Evolutionary conservation across 202 grass and related monocot species (phyloP).

Genomic region (Hordeum pubiflorum): DNA sequence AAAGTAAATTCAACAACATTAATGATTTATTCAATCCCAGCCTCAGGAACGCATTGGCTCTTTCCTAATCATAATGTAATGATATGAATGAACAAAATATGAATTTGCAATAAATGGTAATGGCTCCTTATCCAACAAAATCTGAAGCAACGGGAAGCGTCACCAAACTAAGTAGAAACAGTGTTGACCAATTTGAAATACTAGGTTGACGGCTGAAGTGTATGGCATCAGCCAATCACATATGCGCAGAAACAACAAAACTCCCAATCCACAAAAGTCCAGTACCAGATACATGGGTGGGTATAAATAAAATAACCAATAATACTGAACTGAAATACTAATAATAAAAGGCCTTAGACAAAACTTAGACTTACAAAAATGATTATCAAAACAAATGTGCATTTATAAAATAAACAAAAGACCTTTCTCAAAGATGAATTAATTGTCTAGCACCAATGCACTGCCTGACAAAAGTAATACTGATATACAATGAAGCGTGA

Average conservation of each 20-base stretch:
- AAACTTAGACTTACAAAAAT: neutral
- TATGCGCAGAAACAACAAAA: neutral
- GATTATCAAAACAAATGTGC: conserved; percentile 2
- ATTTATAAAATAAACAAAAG: neutral
- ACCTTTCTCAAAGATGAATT: neutral
- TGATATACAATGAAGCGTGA: conserved; percentile 12
- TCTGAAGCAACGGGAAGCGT: conserved; percentile 12
- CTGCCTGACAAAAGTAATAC: conserved; percentile 4
- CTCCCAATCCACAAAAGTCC: neutral
- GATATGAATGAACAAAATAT: neutral
- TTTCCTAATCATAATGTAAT: neutral
- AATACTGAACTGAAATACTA: conserved; percentile 2
- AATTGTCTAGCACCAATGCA: conserved; percentile 13
- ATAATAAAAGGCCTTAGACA: conserved; percentile 14
- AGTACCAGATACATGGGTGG: conserved; percentile 1
- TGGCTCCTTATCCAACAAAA: neutral
- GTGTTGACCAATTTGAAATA: neutral
- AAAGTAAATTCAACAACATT: neutral
- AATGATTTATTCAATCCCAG: neutral
- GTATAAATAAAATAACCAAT: neutral
- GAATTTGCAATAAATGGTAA: neutral
- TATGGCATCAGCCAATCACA: neutral
- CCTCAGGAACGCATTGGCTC: neutral
- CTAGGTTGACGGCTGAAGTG: neutral
- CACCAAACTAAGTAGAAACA: conserved; percentile 7